These are phyloP conservation scores for Cryptococcus jaspeensis DNA, from an alignment of 1,284 basidiomycete species.

Conservation along the genomic window DNA sequence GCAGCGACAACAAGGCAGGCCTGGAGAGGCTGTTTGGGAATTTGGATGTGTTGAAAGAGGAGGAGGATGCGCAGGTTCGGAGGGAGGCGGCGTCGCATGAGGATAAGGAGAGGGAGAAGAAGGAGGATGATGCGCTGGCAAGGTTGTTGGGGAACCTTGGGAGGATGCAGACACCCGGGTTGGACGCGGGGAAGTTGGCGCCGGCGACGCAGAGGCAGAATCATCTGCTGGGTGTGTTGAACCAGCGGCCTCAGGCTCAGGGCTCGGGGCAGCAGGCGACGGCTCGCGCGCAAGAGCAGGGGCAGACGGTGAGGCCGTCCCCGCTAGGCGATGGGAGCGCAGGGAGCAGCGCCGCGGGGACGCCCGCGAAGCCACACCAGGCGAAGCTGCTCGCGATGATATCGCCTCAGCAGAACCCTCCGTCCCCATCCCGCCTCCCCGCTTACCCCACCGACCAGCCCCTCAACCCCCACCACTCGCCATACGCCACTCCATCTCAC, in stretches of 20 bases:
- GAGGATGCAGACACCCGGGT: constrained; percentile 9
- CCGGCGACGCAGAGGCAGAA: constrained; percentile 15
- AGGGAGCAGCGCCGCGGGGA: background rate
- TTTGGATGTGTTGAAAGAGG: constrained; percentile 23
- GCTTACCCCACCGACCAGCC: background rate
- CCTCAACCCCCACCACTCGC: background rate
- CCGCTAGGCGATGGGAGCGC: too few relatives aligned
- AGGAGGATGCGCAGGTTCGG: constrained; percentile 9
- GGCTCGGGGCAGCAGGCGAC: background rate
- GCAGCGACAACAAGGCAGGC: constrained; percentile 30
- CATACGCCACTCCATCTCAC: background rate
- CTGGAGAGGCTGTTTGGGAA: constrained; percentile 35
- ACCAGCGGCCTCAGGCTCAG: constrained; percentile 8
- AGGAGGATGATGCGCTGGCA: constrained; percentile 41
- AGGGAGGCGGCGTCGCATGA: background rate
- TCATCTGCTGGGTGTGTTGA: constrained; percentile 30
- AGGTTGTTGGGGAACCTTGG: constrained; percentile 32
- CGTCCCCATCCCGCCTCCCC: background rate
- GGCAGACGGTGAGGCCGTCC: too few relatives aligned
- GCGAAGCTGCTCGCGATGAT: constrained; percentile 28
- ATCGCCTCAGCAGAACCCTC: constrained; percentile 13
- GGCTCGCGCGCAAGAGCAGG: background rate
- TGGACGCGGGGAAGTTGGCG: background rate
- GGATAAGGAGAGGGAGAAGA: constrained; percentile 4
- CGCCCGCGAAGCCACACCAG: constrained; percentile 25